These are phyloP conservation scores for Tinospora cordifolia DNA, from an alignment of 164 flowering plant species.

Conservation along the genomic window DNA sequence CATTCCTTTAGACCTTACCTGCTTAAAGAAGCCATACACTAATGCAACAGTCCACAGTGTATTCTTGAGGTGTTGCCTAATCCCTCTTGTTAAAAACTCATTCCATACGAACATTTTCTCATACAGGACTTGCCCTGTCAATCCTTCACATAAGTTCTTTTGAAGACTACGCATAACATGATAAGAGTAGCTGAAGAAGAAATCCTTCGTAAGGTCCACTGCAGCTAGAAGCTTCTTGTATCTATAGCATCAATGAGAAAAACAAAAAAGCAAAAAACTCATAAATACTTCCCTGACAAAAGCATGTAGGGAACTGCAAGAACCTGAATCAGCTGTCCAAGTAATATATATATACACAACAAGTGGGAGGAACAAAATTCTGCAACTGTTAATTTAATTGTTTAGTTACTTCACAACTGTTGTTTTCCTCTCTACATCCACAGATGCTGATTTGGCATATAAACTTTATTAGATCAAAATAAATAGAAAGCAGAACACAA, in stretches of 20 bases:
- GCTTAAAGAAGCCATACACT: constrained; percentile 83
- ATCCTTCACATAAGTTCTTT: constrained; percentile 50
- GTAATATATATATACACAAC: neutral
- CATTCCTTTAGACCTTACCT: constrained; percentile 38
- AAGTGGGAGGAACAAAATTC: constrained; percentile 5
- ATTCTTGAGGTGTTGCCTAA: constrained; percentile 65
- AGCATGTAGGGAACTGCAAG: constrained; percentile 1
- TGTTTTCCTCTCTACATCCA: constrained; percentile 25
- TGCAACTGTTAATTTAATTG: constrained; percentile 16
- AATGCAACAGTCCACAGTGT: constrained; percentile 90
- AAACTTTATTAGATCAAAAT: neutral
- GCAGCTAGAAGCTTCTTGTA: constrained; percentile 95
- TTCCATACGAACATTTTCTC: constrained; percentile 98
- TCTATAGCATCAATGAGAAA: constrained; percentile 46
- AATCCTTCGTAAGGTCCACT: constrained; percentile 96
- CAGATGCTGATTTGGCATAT: neutral
- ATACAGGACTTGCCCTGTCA: constrained; percentile 44
- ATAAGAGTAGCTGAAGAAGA: constrained; percentile 98
- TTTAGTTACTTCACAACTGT: constrained; percentile 41
- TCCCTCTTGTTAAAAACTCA: constrained; percentile 78
- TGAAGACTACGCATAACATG: constrained; percentile 88
- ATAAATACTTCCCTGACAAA: constrained; percentile 18
- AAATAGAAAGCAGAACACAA: neutral
- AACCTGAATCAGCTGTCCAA: neutral
- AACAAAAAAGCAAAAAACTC: constrained; percentile 20